Conservation (phyloP, 352 stramenopile species). For the Phytophthora aleatoria region DNA sequence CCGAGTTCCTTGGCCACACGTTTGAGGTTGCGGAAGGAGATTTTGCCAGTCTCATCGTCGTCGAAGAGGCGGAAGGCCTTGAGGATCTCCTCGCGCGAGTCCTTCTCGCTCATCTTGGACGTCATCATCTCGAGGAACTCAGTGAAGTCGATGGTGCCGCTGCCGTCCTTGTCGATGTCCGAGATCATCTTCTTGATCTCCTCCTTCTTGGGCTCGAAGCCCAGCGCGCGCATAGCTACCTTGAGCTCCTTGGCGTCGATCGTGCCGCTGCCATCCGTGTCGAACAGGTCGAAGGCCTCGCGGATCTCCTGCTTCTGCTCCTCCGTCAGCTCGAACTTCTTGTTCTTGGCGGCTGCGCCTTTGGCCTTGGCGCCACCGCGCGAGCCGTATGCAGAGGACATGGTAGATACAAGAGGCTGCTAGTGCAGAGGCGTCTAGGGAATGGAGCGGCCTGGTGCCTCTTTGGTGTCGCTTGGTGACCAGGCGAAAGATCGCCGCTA, state of each 20-base stretch:
- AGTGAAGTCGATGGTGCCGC: constrained; percentile 96
- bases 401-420: constrained; percentile 18
- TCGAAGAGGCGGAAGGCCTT: constrained; percentile 99
- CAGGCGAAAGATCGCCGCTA: constrained; percentile 22
- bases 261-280: constrained; percentile 94
- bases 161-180: constrained; percentile 96
- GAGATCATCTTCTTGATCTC: constrained; percentile 98
- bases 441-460: background rate
- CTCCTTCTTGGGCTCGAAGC: constrained; percentile 97
- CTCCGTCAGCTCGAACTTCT: constrained; percentile 90
- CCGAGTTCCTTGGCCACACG: constrained; percentile 96
- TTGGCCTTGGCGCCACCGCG: constrained; percentile 71
- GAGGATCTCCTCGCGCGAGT: constrained; percentile 96
- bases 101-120: constrained; percentile 96
- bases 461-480: constrained; percentile 14
- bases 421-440: background rate
- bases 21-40: constrained; percentile 97
- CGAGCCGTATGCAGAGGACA: constrained; percentile 74
- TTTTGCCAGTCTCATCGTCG: constrained; percentile 97
- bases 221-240: constrained; percentile 95
- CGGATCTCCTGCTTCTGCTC: constrained; percentile 96
- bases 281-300: constrained; percentile 97
- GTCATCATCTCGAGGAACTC: constrained; percentile 99
- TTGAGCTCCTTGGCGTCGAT: constrained; percentile 97
- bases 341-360: constrained; percentile 73